Evolutionary conservation across 2,329 filamentous ascomycete genomes (phyloP).

Genomic region (Colletotrichum scovillei): DNA sequence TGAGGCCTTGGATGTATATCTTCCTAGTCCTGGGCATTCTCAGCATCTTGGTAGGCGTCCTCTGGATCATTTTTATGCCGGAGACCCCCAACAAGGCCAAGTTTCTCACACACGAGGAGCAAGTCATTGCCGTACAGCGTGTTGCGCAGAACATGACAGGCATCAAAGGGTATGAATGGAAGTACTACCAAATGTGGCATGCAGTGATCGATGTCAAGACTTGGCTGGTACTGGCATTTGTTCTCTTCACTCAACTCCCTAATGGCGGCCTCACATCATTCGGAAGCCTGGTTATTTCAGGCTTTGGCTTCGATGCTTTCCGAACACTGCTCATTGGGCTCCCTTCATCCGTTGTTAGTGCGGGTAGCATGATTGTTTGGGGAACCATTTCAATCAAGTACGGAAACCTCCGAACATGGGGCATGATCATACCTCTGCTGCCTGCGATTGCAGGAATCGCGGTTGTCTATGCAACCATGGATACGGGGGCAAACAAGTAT

Average conservation of each 20-base stretch:
- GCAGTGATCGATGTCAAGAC: too few species aligned
- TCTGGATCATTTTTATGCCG: too few species aligned
- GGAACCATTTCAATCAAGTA: slow-evolving; percentile 40
- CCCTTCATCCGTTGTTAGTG: slow-evolving; percentile 35
- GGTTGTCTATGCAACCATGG: slow-evolving; percentile 34
- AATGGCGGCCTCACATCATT: too few species aligned
- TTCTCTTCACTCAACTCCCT: too few species aligned
- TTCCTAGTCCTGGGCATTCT: too few species aligned
- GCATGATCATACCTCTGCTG: slow-evolving; percentile 37
- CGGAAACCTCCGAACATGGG: slow-evolving; percentile 40
- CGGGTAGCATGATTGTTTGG: slow-evolving; percentile 41
- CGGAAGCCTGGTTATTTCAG: slow-evolving; percentile 34
- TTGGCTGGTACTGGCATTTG: too few species aligned
- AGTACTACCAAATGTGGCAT: background rate
- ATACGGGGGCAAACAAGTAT: slow-evolving; percentile 40
- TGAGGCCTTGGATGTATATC: too few species aligned
- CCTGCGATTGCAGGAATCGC: too few species aligned
- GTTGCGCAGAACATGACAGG: slow-evolving; percentile 43
- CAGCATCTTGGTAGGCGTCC: too few species aligned
- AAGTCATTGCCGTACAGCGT: slow-evolving; percentile 41
- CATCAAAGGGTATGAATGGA: slow-evolving; percentile 42
- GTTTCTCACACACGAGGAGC: slow-evolving; percentile 36
- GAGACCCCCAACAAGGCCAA: slow-evolving; percentile 32
- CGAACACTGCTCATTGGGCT: background rate
- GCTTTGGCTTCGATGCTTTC: background rate